Evolutionary conservation across 192 early-diverging fungal species (phyloP), one percentile per base, ranked within the genome.

Genomic region (Umbelopsis sp.): DNA sequence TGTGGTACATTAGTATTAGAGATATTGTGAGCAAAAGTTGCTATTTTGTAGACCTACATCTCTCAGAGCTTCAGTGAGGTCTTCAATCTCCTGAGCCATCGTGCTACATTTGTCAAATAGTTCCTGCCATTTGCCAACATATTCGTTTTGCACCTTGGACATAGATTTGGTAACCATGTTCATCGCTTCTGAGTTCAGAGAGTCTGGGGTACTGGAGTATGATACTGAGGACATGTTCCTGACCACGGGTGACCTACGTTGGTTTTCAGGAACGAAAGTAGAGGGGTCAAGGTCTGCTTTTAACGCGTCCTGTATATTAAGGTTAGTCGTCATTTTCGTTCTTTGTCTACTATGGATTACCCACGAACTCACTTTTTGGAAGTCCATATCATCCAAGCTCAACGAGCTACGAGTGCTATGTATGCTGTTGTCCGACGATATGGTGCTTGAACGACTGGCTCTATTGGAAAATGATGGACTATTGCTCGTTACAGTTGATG

Each of bases 371-470:
- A 69, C 68, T 22, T 52, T 69, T 31, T 21, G 25, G 31, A 52
- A 38, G 16, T 69, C 68, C 26, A 69, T 17, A 21, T 69, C 68
- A 24, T 69, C 68, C 16, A 69, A 31, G n/a, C 68, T 69, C 16
- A 69, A n/a, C 2, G 68, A 69, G 50, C 68, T 69, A 21, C 68
- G 68, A 12, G 68, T 69, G 45, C 68, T 67, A 5, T 43, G 36
- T 17, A 49, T 21, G 43, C 65, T 69, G 10, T 47, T 69, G 25
- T 51, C 45, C 6, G 68, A 69, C 7, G 68, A 69, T 5, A 69
- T 2, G 24, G 50, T 69, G 21, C 50, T 69, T 12, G 31, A 69
- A 20, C 36, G 65, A 36, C 68, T 69, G 36, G 68, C 45, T 47
- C 50, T 25, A 0, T 47, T 31, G n/a, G 45, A 69, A 51, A 51